Evolutionary conservation across 1,284 basidiomycete genomes (phyloP).

Genomic region (Cystobasidiaceae sp.): DNA sequence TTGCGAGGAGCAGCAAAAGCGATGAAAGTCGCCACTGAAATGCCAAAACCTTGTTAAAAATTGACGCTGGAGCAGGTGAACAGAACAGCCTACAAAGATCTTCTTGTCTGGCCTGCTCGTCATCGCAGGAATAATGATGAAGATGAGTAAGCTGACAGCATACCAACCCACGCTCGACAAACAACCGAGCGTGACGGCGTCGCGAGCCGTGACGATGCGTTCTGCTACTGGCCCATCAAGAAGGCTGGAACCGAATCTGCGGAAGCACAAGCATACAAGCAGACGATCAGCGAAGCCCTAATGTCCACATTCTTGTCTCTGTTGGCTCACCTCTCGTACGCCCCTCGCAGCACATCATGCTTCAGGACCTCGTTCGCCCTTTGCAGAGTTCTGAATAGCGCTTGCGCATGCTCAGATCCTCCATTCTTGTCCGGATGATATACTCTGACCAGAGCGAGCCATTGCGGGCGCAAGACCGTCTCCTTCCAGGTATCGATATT

Average conservation of each 20-base stretch:
- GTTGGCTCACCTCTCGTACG: constrained; percentile 23
- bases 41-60: neutral
- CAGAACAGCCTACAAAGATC: constrained; percentile 6
- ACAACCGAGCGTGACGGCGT: neutral
- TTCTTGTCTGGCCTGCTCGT: constrained; percentile 9
- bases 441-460: constrained; percentile 10
- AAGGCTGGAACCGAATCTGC: constrained; percentile 11
- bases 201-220: neutral
- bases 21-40: constrained; percentile 18
- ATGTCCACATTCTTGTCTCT: neutral
- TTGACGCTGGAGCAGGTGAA: neutral
- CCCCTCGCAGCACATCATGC: neutral
- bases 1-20: neutral
- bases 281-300: neutral
- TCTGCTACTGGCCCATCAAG: neutral
- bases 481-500: constrained; percentile 9
- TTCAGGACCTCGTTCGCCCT: constrained; percentile 26
- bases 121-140: constrained; percentile 10
- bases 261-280: neutral
- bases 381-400: constrained; percentile 21
- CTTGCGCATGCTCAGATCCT: constrained; percentile 26
- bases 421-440: constrained; percentile 29
- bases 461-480: constrained; percentile 2
- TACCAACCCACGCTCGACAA: constrained; percentile 15
- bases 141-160: constrained; percentile 9